Percentiles rank a stretch among this genome's conserved stretches.
Evolutionary conservation across 2,329 filamentous ascomycete species (phyloP).

Genomic region (Fusarium tupiense): DNA sequence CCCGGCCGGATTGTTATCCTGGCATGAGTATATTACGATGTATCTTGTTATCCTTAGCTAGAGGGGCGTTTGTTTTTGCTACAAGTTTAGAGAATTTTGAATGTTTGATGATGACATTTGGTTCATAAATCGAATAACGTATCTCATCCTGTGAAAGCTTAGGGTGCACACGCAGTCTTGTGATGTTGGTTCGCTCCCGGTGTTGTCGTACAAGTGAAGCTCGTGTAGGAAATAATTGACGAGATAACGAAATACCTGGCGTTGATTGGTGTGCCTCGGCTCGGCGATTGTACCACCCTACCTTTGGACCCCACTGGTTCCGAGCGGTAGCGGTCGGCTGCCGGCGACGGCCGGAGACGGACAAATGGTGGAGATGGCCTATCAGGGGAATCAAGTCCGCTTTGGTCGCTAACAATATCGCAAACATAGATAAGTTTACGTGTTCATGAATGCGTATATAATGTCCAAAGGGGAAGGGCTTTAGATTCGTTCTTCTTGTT

Average conservation of each 20-base stretch:
- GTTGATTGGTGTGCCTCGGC: not conserved
- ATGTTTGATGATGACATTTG: conserved; percentile 29
- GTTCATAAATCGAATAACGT: not conserved
- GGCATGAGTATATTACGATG: conserved; percentile 43
- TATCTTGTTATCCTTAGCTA: conserved; percentile 39
- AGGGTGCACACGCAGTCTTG: not conserved
- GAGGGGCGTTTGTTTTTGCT: conserved; percentile 39
- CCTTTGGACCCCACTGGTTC: not conserved
- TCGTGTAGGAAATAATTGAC: conserved; percentile 16
- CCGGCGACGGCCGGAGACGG: conserved; percentile 40
- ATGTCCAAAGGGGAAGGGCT: not conserved
- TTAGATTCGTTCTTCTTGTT: not conserved
- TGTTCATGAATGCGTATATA: conserved; percentile 18
- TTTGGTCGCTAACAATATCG: conserved; percentile 16
- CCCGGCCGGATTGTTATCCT: conserved; percentile 32
- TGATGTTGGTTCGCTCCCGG: not conserved
- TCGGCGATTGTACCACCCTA: not conserved
- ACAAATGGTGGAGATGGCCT: conserved; percentile 37
- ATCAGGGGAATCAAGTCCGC: conserved; percentile 29
- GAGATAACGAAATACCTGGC: conserved; percentile 1
- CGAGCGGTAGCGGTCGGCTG: conserved; percentile 32
- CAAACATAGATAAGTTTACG: conserved; percentile 11
- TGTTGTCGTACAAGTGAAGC: not conserved
- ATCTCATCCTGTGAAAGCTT: not conserved
- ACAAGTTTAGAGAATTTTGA: conserved; percentile 34